These are phyloP conservation scores for sweet orange (Citrus sinensis) DNA, from an alignment of 345 rosid genomes.

Conservation along the genomic window DVS_A1.0 CM039163.1:48783001-48783500, in stretches of 20 bases:
- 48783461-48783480: conserved; percentile 81
- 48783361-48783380: too few species aligned
- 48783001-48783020: not conserved
- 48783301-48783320: conserved; percentile 44
- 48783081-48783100: conserved; percentile 87
- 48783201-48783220: conserved; percentile 69
- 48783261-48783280: conserved; percentile 75
- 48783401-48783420: conserved; percentile 99
- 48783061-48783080: conserved; percentile 74
- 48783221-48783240: conserved; percentile 55
- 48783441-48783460: conserved; percentile 66
- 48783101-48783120: conserved; percentile 89
- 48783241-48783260: conserved; percentile 63
- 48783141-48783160: conserved; percentile 72
- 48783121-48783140: conserved; percentile 44
- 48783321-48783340: not conserved
- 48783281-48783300: conserved; percentile 88
- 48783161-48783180: conserved; percentile 45
- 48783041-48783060: not conserved
- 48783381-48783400: conserved; percentile 60
- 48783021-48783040: not conserved
- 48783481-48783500: conserved; percentile 66
- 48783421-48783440: conserved; percentile 78
- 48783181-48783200: conserved; percentile 51
- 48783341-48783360: too few species aligned